Base-by-base conservation (phyloP, 2,329 filamentous ascomycete species). In the Curvularia eragrostidis region DNA sequence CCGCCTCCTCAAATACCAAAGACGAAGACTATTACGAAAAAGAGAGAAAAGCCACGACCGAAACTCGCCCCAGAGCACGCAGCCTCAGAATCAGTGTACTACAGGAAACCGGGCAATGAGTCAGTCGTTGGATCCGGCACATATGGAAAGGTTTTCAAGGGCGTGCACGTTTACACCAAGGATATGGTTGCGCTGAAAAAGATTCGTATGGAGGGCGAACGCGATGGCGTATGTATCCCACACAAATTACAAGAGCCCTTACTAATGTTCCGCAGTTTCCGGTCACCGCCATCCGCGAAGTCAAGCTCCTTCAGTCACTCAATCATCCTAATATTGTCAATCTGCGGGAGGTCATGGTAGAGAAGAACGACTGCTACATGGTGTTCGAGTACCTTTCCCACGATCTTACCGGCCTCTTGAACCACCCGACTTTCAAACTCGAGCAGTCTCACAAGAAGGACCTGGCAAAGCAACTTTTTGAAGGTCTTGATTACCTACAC, bases 281-380 rank as follows among this genome's bases (percentile, higher is more conserved):
- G 0, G 91, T 97, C 43, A 97, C 93, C 0, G 93, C 93, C 0
- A 91, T 96, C 24, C 88, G 93, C 59, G 93, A 97, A 76, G 93
- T 97, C 80, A 96, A 96, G 75, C 82, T 97, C 23, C 82, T 97
- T n/a, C 92, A 96, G 72, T 93, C 91, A 3, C 82, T 96, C 21
- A 88, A 89, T 62, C 91, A 96, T 69, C 80, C 83, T 58, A 96
- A 96, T 69, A 88, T 97, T 49, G 91, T 97, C 56, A 87, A 88
- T 39, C 80, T 97, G 18, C 87, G 91, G 64, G 93, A 97, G 78
- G 91, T 96, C 65, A 99, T 99, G 95, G 95, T 99, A 2, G 95
- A 99, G 79, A 91, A 90, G 73, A 98, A 98, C 67, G 93, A 98
- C 77, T 99, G 95, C 76, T 99, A 96, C 78, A 99, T 99, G 95